Evolutionary conservation across 2,329 filamentous ascomycete species (phyloP).

Genomic region (Penicillium rolfsii): DNA sequence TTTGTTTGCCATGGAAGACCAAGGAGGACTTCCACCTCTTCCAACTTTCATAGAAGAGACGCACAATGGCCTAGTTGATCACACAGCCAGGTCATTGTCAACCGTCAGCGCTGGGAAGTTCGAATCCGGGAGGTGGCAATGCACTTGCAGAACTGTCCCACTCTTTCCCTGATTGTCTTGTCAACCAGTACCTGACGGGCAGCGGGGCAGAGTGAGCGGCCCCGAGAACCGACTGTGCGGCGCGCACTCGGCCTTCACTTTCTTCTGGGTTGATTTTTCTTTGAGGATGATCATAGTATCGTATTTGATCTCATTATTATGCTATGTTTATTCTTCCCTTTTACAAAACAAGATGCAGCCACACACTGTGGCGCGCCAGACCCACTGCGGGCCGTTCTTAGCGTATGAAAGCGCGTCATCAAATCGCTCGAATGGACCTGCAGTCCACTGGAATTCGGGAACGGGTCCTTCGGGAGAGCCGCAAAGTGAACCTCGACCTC

Average conservation of each 20-base stretch:
- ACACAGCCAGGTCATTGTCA: too few relatives aligned
- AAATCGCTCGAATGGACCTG: background rate
- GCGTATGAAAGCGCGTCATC: background rate
- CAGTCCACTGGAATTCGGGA: background rate
- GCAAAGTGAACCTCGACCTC: slow-evolving; percentile 1
- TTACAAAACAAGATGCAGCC: background rate
- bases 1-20: too few relatives aligned
- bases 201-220: too few relatives aligned
- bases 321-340: background rate
- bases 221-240: background rate
- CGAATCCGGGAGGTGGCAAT: too few relatives aligned
- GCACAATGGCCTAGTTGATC: too few relatives aligned
- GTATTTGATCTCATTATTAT: background rate
- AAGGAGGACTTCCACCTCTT: too few relatives aligned
- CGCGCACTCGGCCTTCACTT: background rate
- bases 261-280: background rate
- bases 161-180: too few relatives aligned
- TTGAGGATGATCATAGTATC: too few relatives aligned
- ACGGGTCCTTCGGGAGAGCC: background rate
- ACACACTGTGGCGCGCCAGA: background rate
- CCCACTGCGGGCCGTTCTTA: background rate
- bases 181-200: too few relatives aligned
- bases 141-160: too few relatives aligned
- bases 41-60: too few relatives aligned
- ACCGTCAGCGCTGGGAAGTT: too few relatives aligned